Percentiles rank a stretch among this genome's conserved stretches.
These are phyloP conservation scores for Pestalotiopsis sp. DNA, from an alignment of 2,329 filamentous ascomycete species.

Conservation along the genomic window DNA sequence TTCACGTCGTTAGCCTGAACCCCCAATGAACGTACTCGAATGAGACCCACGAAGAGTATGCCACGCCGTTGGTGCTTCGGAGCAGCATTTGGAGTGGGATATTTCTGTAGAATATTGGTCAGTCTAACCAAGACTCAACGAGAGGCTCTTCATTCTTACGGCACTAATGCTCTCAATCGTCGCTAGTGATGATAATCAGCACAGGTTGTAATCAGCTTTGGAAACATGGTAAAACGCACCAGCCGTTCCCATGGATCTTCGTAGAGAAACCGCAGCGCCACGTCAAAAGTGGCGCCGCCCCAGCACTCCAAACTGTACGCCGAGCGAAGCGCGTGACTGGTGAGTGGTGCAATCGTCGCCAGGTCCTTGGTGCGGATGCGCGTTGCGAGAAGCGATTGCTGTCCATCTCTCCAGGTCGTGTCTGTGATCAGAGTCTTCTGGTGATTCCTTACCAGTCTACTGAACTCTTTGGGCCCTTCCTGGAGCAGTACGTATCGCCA, in stretches of 20 bases:
- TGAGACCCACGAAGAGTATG: constrained; percentile 70
- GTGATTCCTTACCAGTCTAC: constrained; percentile 90
- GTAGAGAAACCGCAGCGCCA: constrained; percentile 98
- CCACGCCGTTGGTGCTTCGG: constrained; percentile 96
- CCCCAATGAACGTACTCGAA: too few species aligned
- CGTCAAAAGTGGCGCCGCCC: constrained; percentile 98
- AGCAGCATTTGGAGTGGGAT: constrained; percentile 99
- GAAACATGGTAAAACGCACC: too few species aligned
- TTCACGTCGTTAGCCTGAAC: too few species aligned
- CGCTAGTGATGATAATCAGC: too few species aligned
- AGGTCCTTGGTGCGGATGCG: constrained; percentile 95
- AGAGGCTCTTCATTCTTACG: constrained; percentile 90
- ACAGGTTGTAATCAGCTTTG: too few species aligned
- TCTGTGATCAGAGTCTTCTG: constrained; percentile 98
- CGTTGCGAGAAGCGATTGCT: constrained; percentile 95
- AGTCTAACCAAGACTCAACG: constrained; percentile 53
- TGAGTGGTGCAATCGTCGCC: constrained; percentile 94
- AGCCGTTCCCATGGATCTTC: constrained; percentile 98
- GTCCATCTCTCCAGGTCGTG: constrained; percentile 98
- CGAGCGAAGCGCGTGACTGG: constrained; percentile 89
- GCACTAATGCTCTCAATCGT: neutral
- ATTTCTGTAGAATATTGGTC: constrained; percentile 50
- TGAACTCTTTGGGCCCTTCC: constrained; percentile 88
- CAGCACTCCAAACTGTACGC: constrained; percentile 96
- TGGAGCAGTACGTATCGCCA: constrained; percentile 91